These are phyloP conservation scores for Xylariaceae sp. DNA, from an alignment of 2,329 filamentous ascomycete genomes.

Conservation along the genomic window DNA sequence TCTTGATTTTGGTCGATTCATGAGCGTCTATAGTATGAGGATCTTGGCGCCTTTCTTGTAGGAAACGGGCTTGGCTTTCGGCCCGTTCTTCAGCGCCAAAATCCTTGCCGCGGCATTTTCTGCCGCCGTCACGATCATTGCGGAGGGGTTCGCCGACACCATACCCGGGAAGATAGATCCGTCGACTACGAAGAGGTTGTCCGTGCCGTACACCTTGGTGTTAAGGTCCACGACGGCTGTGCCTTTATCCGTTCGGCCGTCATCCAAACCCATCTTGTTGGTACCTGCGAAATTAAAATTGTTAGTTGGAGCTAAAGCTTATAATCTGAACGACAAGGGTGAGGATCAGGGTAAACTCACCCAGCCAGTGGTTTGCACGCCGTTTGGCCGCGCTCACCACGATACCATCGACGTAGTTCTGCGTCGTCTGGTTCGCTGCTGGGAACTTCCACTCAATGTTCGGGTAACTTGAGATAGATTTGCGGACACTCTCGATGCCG, in stretches of 20 bases:
- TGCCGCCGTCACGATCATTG: constrained; percentile 50
- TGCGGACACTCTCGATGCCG: constrained; percentile 66
- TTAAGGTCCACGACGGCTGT: constrained; percentile 68
- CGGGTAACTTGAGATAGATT: constrained; percentile 59
- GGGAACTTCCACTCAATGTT: constrained; percentile 65
- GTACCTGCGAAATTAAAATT: constrained; percentile 45
- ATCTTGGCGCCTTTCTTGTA: constrained; percentile 35
- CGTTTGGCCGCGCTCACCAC: constrained; percentile 46
- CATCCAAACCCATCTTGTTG: constrained; percentile 65
- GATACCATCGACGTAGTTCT: constrained; percentile 60
- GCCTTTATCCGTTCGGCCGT: constrained; percentile 59
- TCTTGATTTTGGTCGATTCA: not conserved
- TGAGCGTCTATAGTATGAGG: constrained; percentile 22
- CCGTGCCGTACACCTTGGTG: constrained; percentile 71
- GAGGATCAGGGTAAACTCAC: constrained; percentile 35
- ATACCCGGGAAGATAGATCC: constrained; percentile 74
- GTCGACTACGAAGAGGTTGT: constrained; percentile 73
- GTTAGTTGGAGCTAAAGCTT: not conserved
- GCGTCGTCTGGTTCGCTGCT: constrained; percentile 56
- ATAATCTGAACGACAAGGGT: not conserved
- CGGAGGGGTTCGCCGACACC: constrained; percentile 69
- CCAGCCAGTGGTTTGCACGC: constrained; percentile 60
- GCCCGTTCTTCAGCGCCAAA: constrained; percentile 38
- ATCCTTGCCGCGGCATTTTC: constrained; percentile 47
- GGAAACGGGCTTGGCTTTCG: constrained; percentile 24